Base-by-base conservation (phyloP, 352 stramenopile species). In the Globisporangium irregulare region DNA sequence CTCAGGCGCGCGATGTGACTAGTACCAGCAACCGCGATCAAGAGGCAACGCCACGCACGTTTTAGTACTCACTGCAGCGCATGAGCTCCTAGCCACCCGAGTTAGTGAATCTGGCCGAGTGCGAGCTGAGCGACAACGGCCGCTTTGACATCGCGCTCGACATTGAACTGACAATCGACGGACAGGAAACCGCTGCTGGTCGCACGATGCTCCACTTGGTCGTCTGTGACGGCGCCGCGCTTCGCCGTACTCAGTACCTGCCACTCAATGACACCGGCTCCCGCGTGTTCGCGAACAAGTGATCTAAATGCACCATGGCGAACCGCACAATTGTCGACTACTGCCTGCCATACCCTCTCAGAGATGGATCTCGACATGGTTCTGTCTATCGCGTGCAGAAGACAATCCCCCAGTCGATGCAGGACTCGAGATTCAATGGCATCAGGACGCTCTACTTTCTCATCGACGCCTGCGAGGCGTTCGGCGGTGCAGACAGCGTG, bases 401-500 rank as follows among this genome's bases (percentile, higher is more conserved):
- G 56, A 73, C 70, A 9, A 20, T 76, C 22, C 56, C 72, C 18
- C 25, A 51, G n/a, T 32, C 56, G 10, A 59, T 75, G 5, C 34
- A 50, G 1, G 58, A 55, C 29, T 60, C 24, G n/a, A 24, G 27
- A 18, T 72, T 64, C 66, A 55, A 34, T 3, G 58, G 65, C 14
- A 75, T 66, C 29, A 72, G 38, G 18, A 73, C 38, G n/a, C 70
- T 84, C 9, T 63, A 77, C 12, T 81, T 88, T 51, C 80, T 78
- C 60, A 77, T 89, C 22, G 76, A 91, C 59, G 73, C 80, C 0
- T 91, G 82, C 51, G 82, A 90, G 67, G 82, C 79, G 5, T 61
- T 86, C 24, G 82, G 75, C 4, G 82, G 79, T 0, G 51, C 67
- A 1, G 32, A 77, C 0, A 78, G 77, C 1, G 81, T 88, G 15